phyloP scores from a whole-genome alignment of 2,329 filamentous ascomycete species.

The Verticillium dahliae region DNA sequence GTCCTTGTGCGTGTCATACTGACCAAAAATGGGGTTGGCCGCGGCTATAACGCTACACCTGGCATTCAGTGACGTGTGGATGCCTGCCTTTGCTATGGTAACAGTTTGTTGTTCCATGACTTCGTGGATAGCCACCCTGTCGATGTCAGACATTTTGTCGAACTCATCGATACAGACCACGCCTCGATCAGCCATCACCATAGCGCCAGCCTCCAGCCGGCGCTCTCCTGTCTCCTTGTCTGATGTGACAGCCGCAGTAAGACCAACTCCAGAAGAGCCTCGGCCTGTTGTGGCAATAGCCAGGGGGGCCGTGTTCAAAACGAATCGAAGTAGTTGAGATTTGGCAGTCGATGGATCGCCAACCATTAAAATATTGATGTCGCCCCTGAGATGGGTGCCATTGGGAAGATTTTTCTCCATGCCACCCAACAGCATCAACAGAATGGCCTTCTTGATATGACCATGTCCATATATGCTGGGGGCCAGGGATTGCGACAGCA shows the following conservation, averaged over 20 bases:
- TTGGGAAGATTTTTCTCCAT: conserved; percentile 99
- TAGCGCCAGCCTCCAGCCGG: conserved; percentile 90
- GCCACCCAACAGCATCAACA: conserved; percentile 89
- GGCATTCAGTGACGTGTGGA: conserved; percentile 94
- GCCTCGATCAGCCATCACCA: conserved; percentile 95
- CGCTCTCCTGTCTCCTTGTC: conserved; percentile 98
- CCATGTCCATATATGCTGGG: conserved; percentile 97
- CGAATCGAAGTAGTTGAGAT: conserved; percentile 94
- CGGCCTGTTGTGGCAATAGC: conserved; percentile 96
- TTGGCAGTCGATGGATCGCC: conserved; percentile 98
- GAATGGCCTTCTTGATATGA: conserved; percentile 94
- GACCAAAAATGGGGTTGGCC: conserved; percentile 94
- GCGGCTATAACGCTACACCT: conserved; percentile 94
- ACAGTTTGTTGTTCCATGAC: conserved; percentile 99
- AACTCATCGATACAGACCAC: conserved; percentile 99
- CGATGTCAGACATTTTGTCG: conserved; percentile 98
- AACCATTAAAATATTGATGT: conserved; percentile 99
- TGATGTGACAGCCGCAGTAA: conserved; percentile 91
- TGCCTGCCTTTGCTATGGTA: conserved; percentile 96
- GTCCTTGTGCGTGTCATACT: conserved; percentile 98
- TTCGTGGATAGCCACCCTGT: conserved; percentile 98
- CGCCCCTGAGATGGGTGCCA: conserved; percentile 92
- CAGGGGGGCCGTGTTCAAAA: conserved; percentile 86
- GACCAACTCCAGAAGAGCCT: conserved; percentile 93
- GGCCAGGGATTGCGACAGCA: conserved; percentile 88